These are phyloP conservation scores for Pythium phragmiticola DNA, from an alignment of 352 stramenopile genomes.

Conservation along the genomic window DNA sequence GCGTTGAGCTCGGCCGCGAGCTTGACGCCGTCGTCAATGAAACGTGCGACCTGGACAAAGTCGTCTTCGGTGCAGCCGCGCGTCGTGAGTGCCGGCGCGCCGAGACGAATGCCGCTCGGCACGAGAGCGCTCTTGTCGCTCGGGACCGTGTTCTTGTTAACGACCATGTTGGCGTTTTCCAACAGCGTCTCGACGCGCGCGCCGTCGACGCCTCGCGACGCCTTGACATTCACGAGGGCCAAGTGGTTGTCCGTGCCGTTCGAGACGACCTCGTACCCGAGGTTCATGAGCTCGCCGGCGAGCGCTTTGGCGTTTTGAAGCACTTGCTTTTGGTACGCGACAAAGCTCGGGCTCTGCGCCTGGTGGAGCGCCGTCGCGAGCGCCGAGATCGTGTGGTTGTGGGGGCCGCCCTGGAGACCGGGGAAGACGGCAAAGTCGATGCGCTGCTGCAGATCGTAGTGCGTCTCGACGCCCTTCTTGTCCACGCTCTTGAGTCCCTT, in stretches of 20 bases:
- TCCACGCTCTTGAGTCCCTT: conserved; percentile 93
- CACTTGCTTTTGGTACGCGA: conserved; percentile 98
- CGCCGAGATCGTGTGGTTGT: conserved; percentile 99
- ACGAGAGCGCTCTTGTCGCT: conserved; percentile 97
- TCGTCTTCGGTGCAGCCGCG: conserved; percentile 95
- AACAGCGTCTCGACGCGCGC: conserved; percentile 95
- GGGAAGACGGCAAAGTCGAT: conserved; percentile 99
- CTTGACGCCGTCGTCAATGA: conserved; percentile 94
- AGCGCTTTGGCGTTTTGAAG: conserved; percentile 91
- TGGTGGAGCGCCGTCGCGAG: conserved; percentile 98
- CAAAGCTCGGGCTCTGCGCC: conserved; percentile 93
- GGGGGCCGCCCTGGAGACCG: conserved; percentile 97
- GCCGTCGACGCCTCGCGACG: conserved; percentile 91
- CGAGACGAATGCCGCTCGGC: conserved; percentile 96
- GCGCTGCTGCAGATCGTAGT: conserved; percentile 97
- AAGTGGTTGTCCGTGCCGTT: conserved; percentile 99
- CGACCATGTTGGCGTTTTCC: conserved; percentile 96
- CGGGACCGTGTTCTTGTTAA: conserved; percentile 99
- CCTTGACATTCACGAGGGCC: conserved; percentile 96
- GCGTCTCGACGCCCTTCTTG: conserved; percentile 93
- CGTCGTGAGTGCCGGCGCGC: conserved; percentile 94
- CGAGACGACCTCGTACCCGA: conserved; percentile 96
- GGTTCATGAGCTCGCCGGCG: conserved; percentile 81
- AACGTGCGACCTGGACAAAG: conserved; percentile 93
- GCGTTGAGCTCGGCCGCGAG: conserved; percentile 80